Evolutionary conservation across 2,329 filamentous ascomycete species (phyloP).

Genomic region (Epichloe sibirici): DNA sequence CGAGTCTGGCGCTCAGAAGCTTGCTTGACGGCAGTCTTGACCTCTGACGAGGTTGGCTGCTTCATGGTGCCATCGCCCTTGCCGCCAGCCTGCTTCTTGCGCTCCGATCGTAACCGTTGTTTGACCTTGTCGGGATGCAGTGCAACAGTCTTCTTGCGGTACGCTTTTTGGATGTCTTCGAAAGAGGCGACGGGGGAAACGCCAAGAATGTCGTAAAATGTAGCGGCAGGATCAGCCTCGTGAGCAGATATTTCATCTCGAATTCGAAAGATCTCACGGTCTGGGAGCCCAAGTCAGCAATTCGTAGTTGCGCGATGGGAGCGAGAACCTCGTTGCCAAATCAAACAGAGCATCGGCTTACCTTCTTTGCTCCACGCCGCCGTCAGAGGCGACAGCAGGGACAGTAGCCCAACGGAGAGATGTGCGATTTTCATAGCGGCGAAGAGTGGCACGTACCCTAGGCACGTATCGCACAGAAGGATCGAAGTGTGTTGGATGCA

Average conservation of each 20-base stretch:
- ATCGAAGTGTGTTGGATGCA: slow-evolving; percentile 1
- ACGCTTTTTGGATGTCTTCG: slow-evolving; percentile 87
- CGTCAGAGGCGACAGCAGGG: slow-evolving; percentile 52
- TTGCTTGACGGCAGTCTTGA: slow-evolving; percentile 66
- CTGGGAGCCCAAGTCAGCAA: slow-evolving; percentile 31
- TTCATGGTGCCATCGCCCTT: slow-evolving; percentile 50
- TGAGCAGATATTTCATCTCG: slow-evolving; percentile 76
- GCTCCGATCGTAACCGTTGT: slow-evolving; percentile 64
- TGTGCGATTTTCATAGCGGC: slow-evolving; percentile 55
- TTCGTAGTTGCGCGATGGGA: neutral
- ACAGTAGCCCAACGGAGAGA: slow-evolving; percentile 56
- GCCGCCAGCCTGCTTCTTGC: slow-evolving; percentile 38
- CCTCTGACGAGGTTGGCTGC: slow-evolving; percentile 58
- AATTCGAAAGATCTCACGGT: slow-evolving; percentile 95
- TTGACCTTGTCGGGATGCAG: slow-evolving; percentile 95
- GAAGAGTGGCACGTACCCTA: neutral
- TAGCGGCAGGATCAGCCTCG: slow-evolving; percentile 61
- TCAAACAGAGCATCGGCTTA: slow-evolving; percentile 21
- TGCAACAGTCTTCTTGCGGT: slow-evolving; percentile 71
- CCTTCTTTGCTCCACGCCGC: slow-evolving; percentile 82
- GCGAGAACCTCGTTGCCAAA: neutral
- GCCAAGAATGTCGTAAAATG: slow-evolving; percentile 91
- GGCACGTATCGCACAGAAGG: neutral
- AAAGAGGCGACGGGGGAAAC: slow-evolving; percentile 60
- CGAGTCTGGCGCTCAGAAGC: slow-evolving; percentile 76